Evolutionary conservation across 1,284 basidiomycete genomes (phyloP), one percentile per base, ranked within the genome.

Genomic region (Athelia psychrophila): DNA sequence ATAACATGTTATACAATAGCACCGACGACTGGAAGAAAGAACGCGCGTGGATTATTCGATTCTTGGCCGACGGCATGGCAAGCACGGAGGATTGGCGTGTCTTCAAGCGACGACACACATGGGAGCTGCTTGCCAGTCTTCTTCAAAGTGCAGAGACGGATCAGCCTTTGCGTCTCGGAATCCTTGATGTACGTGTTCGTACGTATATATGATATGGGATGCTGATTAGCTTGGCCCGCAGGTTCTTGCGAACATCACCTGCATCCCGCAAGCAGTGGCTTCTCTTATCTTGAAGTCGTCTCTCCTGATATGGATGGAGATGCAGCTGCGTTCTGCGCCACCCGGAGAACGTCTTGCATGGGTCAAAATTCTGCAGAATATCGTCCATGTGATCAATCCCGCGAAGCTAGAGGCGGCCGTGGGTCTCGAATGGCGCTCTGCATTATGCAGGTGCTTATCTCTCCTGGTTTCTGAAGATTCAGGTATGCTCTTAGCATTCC

Each of bases 21-120:
- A 77, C 85, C 1, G 84, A 86, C 42, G 86, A 90, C 25, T 91
- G 89, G 84, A 88, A 85, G 70, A 87, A 85, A 63, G 93, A 98
- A 62, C 77, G 93, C 19, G 76, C 77, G 2, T 98, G 94, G 94
- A 94, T 98, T 47, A 71, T 98, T 40, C 79, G 86, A 40, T 90
- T 94, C 65, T 70, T 98, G 33, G 76, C 86, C 0, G 93, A 96
- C 59, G 91, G 90, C 0, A 85, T 93, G 76, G 75, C 77, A 51
- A 79, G 81, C 32, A 74, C 74, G 0, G 77, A 81, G 51, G 95
- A 97, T 60, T 96, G 94, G 93, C 78, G 76, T 32, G 79, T 94
- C 1, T 71, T 95, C 54, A 86, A 85, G 60, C 76, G 92, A 44
- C 71, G 95, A 25, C 91, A 94, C 64, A 93, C 91, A 0, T 95